Evolutionary conservation across 805 yeast genomes (phyloP), one percentile per base, ranked within the genome.

Genomic region (Sugiyamaella lignohabitans): DNA sequence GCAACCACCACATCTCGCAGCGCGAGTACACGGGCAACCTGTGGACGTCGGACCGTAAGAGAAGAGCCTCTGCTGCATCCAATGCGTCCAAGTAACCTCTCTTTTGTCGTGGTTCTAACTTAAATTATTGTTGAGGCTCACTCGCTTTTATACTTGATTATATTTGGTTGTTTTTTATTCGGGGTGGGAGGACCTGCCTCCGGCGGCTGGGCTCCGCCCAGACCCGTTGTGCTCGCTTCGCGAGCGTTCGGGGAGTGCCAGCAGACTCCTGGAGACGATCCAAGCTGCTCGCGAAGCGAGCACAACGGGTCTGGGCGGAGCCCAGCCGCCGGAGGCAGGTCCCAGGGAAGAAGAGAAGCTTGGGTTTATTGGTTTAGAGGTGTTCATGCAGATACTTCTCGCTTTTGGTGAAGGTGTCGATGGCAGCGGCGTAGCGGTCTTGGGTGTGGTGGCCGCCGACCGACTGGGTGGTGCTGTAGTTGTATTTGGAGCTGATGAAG

Each of bases 401-500:
- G 11, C 48, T 22, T 20, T 21, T 16, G 18, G 14, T 16, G 23
- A 46, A 46, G 10, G 32, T 16, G 11, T 34, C 42, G 4, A 19
- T 3, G 11, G 35, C 46, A 8, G n/a, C 42, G 22, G 17, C 3
- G 36, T 22, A 38, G 14, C 4, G 18, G 19, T 43, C 42, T 40
- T 23, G 38, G 16, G 19, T 18, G 32, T 37, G 40, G 16, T 14
- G 43, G 35, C 20, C 32, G 16, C 35, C 18, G 14, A 40, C 44
- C 8, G 10, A 14, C 6, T 18, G 24, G 17, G 18, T 22, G 21
- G 16, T 19, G 3, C 19, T 17, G 18, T 20, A 20, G 18, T 48
- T 24, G 52, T 51, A 52, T 19, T 45, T 32, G 29, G 29, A 17
- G 4, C 22, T 16, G 21, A 53, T 50, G 35, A 49, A 52, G 23